Base-by-base conservation (phyloP, 306 rosid genomes). In the Senna siamea region DNA sequence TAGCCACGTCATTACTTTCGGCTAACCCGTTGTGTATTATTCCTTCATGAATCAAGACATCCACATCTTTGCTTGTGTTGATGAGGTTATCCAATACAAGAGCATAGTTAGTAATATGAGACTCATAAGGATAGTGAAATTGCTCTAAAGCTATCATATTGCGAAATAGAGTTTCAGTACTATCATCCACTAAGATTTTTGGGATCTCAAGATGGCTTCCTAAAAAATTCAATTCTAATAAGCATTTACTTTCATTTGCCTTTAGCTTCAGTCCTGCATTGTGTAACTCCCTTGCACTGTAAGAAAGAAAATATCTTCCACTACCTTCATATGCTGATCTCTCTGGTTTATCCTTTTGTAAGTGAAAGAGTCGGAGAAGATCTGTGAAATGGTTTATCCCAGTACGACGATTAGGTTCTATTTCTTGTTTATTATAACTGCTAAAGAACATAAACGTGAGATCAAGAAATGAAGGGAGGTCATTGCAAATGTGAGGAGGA, bases 141-240 rank as follows among this genome's bases (percentile, higher is more conserved):
- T 56, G 32, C 32, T 76, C 69, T 4, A 76, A 57, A 2, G 69
- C 74, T 4, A 67, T 1, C 7, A 66, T 2, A 2, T 76, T 77
- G 12, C 80, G 52, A 17, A 14, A n/a, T 4, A 4, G 3, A 6
- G 11, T 2, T 9, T 77, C 70, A 0, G 47, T 58, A 0, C 0
- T 0, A n/a, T 35, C 37, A 0, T 0, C 1, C 7, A 77, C 12
- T 3, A 0, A 0, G 0, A 68, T 10, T 0, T 1, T 0, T 4
- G 63, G 80, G 28, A 68, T 68, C 48, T 22, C 7, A n/a, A 76
- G 28, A 10, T 1, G 9, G 3, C 30, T 3, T 0, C 30, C 4
- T 28, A 14, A 19, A 7, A 53, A 56, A 14, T 66, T 4, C 2
- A 76, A 18, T 26, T 66, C 30, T 17, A 56, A 5, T 0, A 6